Percentiles rank a stretch among this genome's conserved stretches.
Evolutionary conservation across 257 asterid genomes (phyloP).

Genomic region (Vinca minor): DNA sequence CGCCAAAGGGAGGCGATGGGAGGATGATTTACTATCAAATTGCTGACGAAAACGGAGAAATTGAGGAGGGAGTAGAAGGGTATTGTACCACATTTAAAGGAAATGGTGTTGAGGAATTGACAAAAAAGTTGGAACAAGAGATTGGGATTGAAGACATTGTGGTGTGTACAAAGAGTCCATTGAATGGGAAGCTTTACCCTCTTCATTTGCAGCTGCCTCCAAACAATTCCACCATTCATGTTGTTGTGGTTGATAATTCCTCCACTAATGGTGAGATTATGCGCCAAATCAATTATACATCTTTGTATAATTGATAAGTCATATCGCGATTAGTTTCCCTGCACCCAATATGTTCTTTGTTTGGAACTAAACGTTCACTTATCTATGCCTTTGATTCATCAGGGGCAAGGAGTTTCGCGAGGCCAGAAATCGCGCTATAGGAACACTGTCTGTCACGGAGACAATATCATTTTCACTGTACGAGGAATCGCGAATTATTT

Average conservation of each 20-base stretch:
- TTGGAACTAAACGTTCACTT: no score
- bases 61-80: conserved; percentile 60
- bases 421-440: conserved; percentile 17
- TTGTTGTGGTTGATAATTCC: conserved; percentile 57
- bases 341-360: no score
- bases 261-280: conserved; percentile 44
- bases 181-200: conserved; percentile 80
- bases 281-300: background rate
- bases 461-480: background rate
- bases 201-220: conserved; percentile 96
- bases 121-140: conserved; percentile 50
- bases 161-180: conserved; percentile 66
- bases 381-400: conserved; percentile 15
- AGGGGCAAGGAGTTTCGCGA: conserved; percentile 23
- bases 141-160: conserved; percentile 50
- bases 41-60: conserved; percentile 58
- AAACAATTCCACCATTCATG: conserved; percentile 60
- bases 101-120: conserved; percentile 47
- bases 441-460: background rate
- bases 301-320: background rate
- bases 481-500: background rate
- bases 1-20: conserved; percentile 61
- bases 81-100: conserved; percentile 60
- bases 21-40: conserved; percentile 49
- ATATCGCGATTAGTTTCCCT: no score